phyloP scores from a whole-genome alignment of 495 filamentous ascomycete genomes.

The Penicillium psychrofluorescens region DNA sequence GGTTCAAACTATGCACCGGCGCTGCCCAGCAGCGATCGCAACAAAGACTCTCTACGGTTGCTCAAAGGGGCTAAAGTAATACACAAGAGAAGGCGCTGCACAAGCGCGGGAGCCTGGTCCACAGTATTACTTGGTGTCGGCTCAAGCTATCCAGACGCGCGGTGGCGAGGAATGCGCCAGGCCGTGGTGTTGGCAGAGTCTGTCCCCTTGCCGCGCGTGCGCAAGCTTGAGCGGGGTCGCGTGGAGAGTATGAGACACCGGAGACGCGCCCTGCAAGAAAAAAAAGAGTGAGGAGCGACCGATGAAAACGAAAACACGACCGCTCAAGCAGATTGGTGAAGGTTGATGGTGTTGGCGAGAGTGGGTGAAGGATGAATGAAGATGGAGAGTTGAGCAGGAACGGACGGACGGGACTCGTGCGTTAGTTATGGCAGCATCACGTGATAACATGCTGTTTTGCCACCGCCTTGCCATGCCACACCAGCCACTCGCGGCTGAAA shows the following conservation, averaged over 20 bases:
- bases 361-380: constrained; percentile 8
- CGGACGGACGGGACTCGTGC: constrained; percentile 2
- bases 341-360: constrained; percentile 1
- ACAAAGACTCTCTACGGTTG: constrained; percentile 29
- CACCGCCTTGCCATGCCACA: constrained; percentile 1
- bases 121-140: constrained; percentile 31
- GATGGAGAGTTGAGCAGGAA: constrained; percentile 3
- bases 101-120: constrained; percentile 23
- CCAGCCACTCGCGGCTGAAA: constrained; percentile 5
- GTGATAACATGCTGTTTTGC: not conserved
- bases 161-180: constrained; percentile 11
- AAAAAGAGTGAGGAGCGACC: not conserved
- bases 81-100: constrained; percentile 32
- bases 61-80: constrained; percentile 37
- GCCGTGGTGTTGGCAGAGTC: constrained; percentile 8
- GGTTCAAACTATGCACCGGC: constrained; percentile 13
- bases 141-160: constrained; percentile 5
- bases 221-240: constrained; percentile 30
- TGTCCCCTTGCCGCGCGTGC: constrained; percentile 21
- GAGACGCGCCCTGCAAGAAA: not conserved
- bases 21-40: constrained; percentile 23
- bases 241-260: constrained; percentile 10
- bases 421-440: constrained; percentile 11
- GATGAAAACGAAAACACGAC: not conserved
- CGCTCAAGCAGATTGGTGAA: not conserved